Evolutionary conservation across 345 rosid genomes (phyloP).

Genomic region (Euphorbia pulcherrima): DNA sequence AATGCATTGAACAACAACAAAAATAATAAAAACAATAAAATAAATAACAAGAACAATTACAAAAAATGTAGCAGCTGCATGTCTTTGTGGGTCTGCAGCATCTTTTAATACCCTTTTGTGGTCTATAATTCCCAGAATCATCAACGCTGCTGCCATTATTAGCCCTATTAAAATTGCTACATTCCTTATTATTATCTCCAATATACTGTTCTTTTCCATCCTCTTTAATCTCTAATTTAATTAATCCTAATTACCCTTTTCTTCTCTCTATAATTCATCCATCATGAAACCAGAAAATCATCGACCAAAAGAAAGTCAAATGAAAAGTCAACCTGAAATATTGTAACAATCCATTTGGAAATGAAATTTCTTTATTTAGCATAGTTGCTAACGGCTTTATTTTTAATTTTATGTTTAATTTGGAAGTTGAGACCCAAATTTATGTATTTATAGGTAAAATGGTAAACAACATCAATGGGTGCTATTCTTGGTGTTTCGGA

Average conservation of each 20-base stretch:
- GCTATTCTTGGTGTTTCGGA: too few relatives aligned
- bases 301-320: too few relatives aligned
- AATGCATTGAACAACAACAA: slow-evolving; percentile 1
- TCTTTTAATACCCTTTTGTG: neutral
- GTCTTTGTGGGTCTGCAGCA: neutral
- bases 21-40: neutral
- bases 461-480: too few relatives aligned
- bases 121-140: neutral
- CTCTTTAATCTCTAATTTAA: neutral
- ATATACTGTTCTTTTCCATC: slow-evolving; percentile 9
- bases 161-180: neutral
- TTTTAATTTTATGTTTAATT: neutral
- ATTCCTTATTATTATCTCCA: neutral
- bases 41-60: neutral
- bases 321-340: slow-evolving; percentile 1
- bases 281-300: neutral
- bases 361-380: slow-evolving; percentile 1
- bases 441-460: too few relatives aligned
- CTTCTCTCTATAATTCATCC: neutral
- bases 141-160: neutral
- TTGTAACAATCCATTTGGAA: neutral
- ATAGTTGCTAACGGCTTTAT: neutral
- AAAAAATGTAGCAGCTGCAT: neutral
- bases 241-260: too few relatives aligned
- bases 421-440: too few relatives aligned